Conservation (phyloP, 345 rosid genomes). For the Carallia brachiata region DNA sequence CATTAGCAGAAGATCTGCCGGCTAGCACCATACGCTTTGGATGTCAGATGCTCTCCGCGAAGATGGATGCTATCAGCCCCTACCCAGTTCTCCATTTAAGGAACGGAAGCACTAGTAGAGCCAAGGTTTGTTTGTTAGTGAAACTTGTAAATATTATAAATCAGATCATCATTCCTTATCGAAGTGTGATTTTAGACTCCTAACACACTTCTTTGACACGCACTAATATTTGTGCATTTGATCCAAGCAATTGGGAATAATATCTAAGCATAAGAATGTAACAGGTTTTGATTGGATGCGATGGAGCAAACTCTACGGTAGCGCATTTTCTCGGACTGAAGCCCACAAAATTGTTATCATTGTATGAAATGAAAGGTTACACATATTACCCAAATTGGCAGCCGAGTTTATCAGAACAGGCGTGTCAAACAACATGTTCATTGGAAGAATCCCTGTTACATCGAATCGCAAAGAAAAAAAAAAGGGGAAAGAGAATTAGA, state of each 20-base stretch:
- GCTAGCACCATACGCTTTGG: conserved; percentile 3
- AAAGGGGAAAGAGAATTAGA: too few species aligned
- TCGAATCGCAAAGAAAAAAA: too few species aligned
- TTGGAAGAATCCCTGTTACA: background rate
- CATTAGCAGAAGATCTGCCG: background rate
- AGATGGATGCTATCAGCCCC: background rate
- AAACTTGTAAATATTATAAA: too few species aligned
- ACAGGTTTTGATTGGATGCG: conserved; percentile 6
- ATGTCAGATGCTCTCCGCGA: background rate
- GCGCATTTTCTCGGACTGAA: background rate
- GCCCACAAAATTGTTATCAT: background rate
- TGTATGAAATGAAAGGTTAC: background rate
- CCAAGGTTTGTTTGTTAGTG: too few species aligned
- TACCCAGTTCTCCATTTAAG: background rate
- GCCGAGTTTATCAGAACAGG: background rate
- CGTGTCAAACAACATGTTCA: too few species aligned
- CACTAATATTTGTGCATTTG: too few species aligned
- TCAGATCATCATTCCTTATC: too few species aligned
- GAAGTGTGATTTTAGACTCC: too few species aligned
- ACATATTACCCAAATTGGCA: background rate
- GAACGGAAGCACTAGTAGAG: background rate
- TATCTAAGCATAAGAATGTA: too few species aligned
- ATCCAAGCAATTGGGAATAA: too few species aligned
- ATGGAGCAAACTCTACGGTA: conserved; percentile 4
- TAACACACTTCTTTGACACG: too few species aligned